A percentile compares a stretch with the other conserved stretches of the same genome.
phyloP scores from a whole-genome alignment of 441 rosid species.

The Euphorbia celastroides region DNA sequence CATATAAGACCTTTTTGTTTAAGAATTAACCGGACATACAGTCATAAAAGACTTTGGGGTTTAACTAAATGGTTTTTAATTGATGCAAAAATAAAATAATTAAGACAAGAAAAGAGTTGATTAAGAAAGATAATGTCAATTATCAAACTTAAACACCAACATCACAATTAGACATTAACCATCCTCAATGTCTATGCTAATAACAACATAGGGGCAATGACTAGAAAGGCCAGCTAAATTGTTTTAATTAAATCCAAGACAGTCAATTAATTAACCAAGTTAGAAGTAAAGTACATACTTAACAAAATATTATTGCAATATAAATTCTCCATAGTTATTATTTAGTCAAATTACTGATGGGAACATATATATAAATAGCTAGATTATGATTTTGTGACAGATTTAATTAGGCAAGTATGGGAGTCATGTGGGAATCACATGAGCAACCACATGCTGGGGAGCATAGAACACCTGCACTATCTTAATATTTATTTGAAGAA shows the following conservation, averaged over 20 bases:
- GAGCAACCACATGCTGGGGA: constrained; percentile 44
- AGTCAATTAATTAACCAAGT: neutral
- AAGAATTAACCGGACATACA: too few species aligned
- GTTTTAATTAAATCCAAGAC: constrained; percentile 5
- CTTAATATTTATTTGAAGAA: neutral
- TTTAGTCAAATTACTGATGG: neutral
- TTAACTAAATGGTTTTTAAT: constrained; percentile 18
- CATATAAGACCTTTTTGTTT: too few species aligned
- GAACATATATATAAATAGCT: neutral
- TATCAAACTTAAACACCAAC: constrained; percentile 18
- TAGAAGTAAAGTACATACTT: neutral
- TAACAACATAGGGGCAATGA: constrained; percentile 27
- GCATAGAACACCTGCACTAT: constrained; percentile 50
- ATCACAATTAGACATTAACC: constrained; percentile 29
- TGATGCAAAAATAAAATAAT: neutral
- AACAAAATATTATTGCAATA: neutral
- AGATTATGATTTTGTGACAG: neutral
- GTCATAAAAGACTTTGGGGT: too few species aligned
- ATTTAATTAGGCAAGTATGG: constrained; percentile 31
- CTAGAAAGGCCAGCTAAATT: constrained; percentile 16
- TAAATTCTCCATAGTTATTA: neutral
- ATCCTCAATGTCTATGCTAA: constrained; percentile 19
- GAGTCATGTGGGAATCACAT: constrained; percentile 50
- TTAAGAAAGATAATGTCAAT: constrained; percentile 22
- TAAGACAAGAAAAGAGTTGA: constrained; percentile 34